Evolutionary conservation across 768 basidiomycete genomes (phyloP).

Genomic region (Lactarius pseudohatsudake): DNA sequence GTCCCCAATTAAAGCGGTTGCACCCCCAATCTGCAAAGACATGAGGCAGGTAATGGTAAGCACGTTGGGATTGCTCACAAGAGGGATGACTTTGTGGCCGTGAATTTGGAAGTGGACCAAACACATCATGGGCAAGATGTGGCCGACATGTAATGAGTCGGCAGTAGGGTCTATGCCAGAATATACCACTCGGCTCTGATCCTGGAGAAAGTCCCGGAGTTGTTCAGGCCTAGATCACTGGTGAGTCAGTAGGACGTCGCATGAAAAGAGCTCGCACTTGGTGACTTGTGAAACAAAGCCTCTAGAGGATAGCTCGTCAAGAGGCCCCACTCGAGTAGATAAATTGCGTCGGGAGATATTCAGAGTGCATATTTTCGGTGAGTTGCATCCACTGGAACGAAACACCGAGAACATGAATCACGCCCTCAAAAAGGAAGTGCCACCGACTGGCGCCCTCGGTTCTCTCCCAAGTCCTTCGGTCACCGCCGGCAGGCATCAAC

Average conservation of each 20-base stretch:
- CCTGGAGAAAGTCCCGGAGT: slow-evolving; percentile 20
- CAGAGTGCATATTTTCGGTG: slow-evolving; percentile 5
- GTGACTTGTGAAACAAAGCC: slow-evolving; percentile 29
- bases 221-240: slow-evolving; percentile 24
- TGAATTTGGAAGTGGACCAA: slow-evolving; percentile 83
- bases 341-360: slow-evolving; percentile 6
- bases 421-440: too few relatives aligned
- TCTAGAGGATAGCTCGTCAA: slow-evolving; percentile 23
- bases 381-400: background rate
- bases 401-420: slow-evolving; percentile 4
- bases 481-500: slow-evolving; percentile 6
- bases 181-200: slow-evolving; percentile 59
- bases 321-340: background rate
- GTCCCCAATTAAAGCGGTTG: slow-evolving; percentile 95
- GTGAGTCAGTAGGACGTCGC: background rate
- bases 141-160: slow-evolving; percentile 86
- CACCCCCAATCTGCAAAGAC: slow-evolving; percentile 79
- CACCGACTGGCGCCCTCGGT: too few relatives aligned
- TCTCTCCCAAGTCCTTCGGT: background rate
- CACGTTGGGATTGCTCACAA: slow-evolving; percentile 53
- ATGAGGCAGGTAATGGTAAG: slow-evolving; percentile 12
- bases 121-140: slow-evolving; percentile 84
- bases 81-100: slow-evolving; percentile 81
- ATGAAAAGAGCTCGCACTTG: slow-evolving; percentile 17
- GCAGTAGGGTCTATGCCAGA: slow-evolving; percentile 94